phyloP scores from a whole-genome alignment of 2,329 filamentous ascomycete species.

The Diaporthe amygdali region DNA sequence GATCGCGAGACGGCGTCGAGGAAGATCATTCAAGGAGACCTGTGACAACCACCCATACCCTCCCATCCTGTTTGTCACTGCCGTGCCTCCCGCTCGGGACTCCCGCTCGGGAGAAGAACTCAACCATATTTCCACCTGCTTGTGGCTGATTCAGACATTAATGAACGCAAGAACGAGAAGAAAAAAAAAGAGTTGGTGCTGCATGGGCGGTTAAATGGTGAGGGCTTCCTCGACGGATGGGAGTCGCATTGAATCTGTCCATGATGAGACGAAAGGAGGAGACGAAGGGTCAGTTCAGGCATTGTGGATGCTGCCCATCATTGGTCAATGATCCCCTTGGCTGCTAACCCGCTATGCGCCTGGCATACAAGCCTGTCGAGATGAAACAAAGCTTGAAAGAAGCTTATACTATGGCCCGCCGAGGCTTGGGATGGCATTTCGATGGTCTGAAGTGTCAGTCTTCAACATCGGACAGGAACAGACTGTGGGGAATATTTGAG shows the following conservation, averaged over 20 bases:
- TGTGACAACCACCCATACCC: background rate
- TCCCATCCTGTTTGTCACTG: background rate
- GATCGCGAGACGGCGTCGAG: background rate
- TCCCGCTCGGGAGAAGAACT: background rate
- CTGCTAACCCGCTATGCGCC: background rate
- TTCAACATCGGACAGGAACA: background rate
- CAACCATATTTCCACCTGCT: background rate
- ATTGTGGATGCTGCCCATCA: background rate
- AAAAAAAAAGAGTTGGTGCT: background rate
- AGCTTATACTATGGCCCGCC: background rate
- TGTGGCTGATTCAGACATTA: background rate
- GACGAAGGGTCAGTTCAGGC: background rate
- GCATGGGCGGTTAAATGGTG: background rate
- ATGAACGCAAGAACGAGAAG: background rate
- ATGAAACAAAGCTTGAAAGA: slow-evolving; percentile 29
- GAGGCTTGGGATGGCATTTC: background rate
- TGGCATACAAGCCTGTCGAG: slow-evolving; percentile 21
- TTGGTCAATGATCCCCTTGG: background rate
- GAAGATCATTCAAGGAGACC: slow-evolving; percentile 20
- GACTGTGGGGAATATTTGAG: background rate
- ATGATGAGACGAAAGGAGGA: slow-evolving; percentile 11
- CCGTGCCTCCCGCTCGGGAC: background rate
- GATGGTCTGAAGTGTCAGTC: background rate
- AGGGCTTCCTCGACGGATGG: background rate
- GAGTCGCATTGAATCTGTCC: background rate